Percentiles rank a stretch among this genome's conserved stretches.
phyloP scores from a whole-genome alignment of 805 yeast genomes.

The Cyberlindnera petersonii region DNA sequence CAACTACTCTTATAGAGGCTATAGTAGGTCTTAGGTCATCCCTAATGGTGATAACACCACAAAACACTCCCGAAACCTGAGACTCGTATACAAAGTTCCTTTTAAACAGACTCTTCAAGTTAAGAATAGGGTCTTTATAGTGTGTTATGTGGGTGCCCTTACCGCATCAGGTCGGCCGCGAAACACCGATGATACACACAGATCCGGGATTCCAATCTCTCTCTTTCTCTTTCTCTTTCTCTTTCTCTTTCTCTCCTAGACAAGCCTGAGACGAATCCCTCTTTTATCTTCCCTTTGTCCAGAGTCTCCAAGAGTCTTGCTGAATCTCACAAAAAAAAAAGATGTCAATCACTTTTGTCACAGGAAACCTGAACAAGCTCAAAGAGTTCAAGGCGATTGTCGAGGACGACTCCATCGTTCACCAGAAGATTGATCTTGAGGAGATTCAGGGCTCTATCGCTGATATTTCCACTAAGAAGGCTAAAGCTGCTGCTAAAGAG shows the following conservation, averaged over 20 bases:
- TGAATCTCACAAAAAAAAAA: no score
- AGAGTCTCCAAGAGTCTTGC: no score
- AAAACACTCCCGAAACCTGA: not conserved
- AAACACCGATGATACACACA: slow-evolving; percentile 11
- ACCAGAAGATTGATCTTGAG: slow-evolving; percentile 71
- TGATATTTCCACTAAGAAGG: slow-evolving; percentile 78
- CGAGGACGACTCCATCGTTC: slow-evolving; percentile 47
- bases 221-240: no score
- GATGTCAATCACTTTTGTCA: slow-evolving; percentile 56
- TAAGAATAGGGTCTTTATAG: not conserved
- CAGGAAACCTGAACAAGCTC: slow-evolving; percentile 87
- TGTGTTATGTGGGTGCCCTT: not conserved
- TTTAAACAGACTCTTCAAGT: not conserved
- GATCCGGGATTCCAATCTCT: no score
- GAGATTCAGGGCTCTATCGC: slow-evolving; percentile 89
- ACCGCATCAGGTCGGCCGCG: slow-evolving; percentile 2
- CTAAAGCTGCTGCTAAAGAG: slow-evolving; percentile 62
- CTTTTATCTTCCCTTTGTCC: not conserved
- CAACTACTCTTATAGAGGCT: no score
- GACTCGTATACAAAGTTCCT: no score
- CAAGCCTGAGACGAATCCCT: not conserved
- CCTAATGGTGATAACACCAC: not conserved
- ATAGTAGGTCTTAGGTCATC: no score
- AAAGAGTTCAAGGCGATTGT: slow-evolving; percentile 80
- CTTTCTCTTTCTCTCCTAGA: no score